Conservation (phyloP, 176 grass and related monocot species). For the Phoenix roebelenii region DNA sequence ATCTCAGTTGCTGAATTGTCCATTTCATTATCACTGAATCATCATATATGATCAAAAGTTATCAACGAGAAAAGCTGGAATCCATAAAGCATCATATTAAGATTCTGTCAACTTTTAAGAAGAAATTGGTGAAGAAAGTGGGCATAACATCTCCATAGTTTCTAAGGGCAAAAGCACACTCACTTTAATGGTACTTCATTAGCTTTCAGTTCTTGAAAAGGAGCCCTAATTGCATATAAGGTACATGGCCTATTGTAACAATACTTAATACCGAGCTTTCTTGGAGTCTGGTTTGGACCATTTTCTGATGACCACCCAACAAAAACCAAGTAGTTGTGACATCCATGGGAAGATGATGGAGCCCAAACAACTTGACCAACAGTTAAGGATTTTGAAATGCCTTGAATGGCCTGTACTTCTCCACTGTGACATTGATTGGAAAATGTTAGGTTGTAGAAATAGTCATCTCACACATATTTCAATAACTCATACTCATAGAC, state of each 20-base stretch:
- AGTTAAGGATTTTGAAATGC: conserved; percentile 67
- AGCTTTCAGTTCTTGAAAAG: conserved; percentile 45
- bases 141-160: neutral
- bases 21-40: conserved; percentile 20
- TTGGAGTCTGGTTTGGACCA: conserved; percentile 54
- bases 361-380: conserved; percentile 89
- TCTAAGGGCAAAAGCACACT: conserved; percentile 14
- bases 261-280: conserved; percentile 97
- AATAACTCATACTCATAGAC: neutral
- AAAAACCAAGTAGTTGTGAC: conserved; percentile 61
- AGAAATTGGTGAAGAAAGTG: neutral
- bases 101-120: too few relatives aligned
- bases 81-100: too few relatives aligned
- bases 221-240: conserved; percentile 51
- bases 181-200: conserved; percentile 23
- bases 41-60: neutral
- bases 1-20: conserved; percentile 18
- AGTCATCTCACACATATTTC: neutral
- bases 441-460: conserved; percentile 1
- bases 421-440: conserved; percentile 35
- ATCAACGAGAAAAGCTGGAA: too few relatives aligned
- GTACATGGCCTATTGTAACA: conserved; percentile 88
- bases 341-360: conserved; percentile 37
- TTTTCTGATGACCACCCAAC: conserved; percentile 85
- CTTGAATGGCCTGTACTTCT: conserved; percentile 61